These are phyloP conservation scores for Penicillium tannophilum DNA, from an alignment of 495 filamentous ascomycete genomes.

Conservation along the genomic window DNA sequence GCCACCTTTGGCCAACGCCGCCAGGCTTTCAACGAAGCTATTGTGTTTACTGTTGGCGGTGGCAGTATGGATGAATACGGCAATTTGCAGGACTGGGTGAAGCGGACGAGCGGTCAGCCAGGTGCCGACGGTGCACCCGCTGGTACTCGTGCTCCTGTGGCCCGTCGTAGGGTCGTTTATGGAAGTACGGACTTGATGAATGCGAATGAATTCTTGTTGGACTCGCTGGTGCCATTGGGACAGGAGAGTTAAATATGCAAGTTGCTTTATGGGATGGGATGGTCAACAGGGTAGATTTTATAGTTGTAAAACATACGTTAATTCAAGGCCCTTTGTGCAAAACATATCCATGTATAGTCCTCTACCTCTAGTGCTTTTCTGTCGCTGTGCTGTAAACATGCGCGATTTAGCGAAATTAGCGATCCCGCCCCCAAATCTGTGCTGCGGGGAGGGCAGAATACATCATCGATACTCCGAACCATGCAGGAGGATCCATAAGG, in stretches of 20 bases:
- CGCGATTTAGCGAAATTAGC: too few species aligned
- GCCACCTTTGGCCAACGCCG: conserved; percentile 92
- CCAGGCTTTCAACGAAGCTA: conserved; percentile 92
- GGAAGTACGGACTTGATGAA: conserved; percentile 94
- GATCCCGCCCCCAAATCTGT: too few species aligned
- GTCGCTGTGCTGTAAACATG: too few species aligned
- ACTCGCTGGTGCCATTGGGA: conserved; percentile 80
- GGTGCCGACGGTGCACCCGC: conserved; percentile 50
- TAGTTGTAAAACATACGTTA: conserved; percentile 24
- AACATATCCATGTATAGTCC: not conserved
- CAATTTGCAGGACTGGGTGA: conserved; percentile 95
- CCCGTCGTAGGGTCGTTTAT: conserved; percentile 82
- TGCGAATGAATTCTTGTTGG: conserved; percentile 80
- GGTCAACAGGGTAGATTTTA: conserved; percentile 5
- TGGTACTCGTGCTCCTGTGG: conserved; percentile 41
- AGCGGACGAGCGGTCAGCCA: conserved; percentile 62
- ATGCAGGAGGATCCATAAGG: too few species aligned
- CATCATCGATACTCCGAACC: too few species aligned
- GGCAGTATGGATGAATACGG: conserved; percentile 99
- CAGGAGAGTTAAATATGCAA: conserved; percentile 52
- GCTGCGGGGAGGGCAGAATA: too few species aligned
- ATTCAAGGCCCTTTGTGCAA: conserved; percentile 8
- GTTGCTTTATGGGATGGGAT: not conserved
- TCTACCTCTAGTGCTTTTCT: not conserved
- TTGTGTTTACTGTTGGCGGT: conserved; percentile 96